Evolutionary conservation across 2,329 filamentous ascomycete species (phyloP).

Genomic region (Penicillium sp.): DNA sequence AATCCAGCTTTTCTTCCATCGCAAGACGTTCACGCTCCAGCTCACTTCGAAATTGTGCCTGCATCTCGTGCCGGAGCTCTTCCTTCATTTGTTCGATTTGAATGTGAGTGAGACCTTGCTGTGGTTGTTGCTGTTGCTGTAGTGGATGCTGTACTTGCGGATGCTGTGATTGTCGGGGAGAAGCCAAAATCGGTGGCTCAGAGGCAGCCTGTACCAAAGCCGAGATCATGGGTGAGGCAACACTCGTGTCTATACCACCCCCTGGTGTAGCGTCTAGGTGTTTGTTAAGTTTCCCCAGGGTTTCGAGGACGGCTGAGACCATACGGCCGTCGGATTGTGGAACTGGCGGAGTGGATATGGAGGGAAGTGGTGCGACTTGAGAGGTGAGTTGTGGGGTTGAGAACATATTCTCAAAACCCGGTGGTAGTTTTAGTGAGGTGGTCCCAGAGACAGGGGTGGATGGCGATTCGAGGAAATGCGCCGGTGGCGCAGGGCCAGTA

Average conservation of each 20-base stretch:
- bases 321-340: conserved; percentile 26
- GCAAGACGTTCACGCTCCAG: conserved; percentile 34
- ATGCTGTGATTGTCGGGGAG: background rate
- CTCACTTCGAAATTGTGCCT: conserved; percentile 34
- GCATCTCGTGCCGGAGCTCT: conserved; percentile 37
- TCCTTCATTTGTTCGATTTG: conserved; percentile 31
- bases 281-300: conserved; percentile 39
- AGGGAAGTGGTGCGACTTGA: conserved; percentile 1
- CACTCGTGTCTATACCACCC: background rate
- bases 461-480: conserved; percentile 8
- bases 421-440: conserved; percentile 30
- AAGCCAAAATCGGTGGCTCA: background rate
- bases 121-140: background rate
- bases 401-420: conserved; percentile 44
- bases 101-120: background rate
- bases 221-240: conserved; percentile 27
- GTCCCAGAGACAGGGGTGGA: conserved; percentile 3
- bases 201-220: conserved; percentile 24
- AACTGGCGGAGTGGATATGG: conserved; percentile 10
- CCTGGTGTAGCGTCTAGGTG: conserved; percentile 33
- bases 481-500: conserved; percentile 1
- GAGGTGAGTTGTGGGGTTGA: conserved; percentile 19
- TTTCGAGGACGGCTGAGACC: conserved; percentile 38
- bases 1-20: conserved; percentile 39
- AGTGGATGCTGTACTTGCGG: background rate